Conservation (phyloP, 352 stramenopile genomes). For the Globisporangium sylvaticum region DNA sequence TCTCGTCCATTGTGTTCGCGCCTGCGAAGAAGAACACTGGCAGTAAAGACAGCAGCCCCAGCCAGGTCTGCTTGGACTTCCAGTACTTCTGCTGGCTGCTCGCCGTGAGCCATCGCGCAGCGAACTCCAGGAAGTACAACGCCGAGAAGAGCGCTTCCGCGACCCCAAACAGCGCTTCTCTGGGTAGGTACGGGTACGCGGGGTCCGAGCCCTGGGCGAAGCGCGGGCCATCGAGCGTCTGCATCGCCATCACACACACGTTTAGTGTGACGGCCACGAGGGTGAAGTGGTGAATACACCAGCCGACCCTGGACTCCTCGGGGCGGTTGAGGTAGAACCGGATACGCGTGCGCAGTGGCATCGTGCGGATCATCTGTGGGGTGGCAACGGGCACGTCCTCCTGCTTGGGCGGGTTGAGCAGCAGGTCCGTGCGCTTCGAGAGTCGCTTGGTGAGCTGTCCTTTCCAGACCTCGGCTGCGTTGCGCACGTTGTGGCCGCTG, state of each 20-base stretch:
- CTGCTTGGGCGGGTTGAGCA: constrained; percentile 5
- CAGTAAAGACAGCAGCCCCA: constrained; percentile 27
- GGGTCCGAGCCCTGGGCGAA: constrained; percentile 32
- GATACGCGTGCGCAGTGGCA: constrained; percentile 26
- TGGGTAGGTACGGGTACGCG: constrained; percentile 39
- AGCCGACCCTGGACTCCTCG: constrained; percentile 37
- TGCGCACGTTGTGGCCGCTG: not conserved
- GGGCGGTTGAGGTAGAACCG: constrained; percentile 39
- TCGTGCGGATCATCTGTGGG: constrained; percentile 23
- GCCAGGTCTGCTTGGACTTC: constrained; percentile 28
- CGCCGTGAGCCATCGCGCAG: constrained; percentile 21
- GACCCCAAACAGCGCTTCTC: constrained; percentile 19
- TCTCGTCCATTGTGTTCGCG: constrained; percentile 5
- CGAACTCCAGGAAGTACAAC: constrained; percentile 48
- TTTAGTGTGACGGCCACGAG: constrained; percentile 19
- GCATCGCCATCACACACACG: constrained; percentile 17
- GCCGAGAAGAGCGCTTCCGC: constrained; percentile 33
- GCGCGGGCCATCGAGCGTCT: constrained; percentile 54
- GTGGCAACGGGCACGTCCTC: not conserved
- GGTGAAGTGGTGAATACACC: constrained; percentile 36
- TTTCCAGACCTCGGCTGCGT: not conserved
- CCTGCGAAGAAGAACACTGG: constrained; percentile 26
- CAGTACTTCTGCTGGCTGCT: constrained; percentile 27
- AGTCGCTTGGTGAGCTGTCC: not conserved
- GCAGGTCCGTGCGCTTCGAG: not conserved